A percentile compares a stretch with the other conserved stretches of the same genome.
Evolutionary conservation across 2,329 filamentous ascomycete species (phyloP).

Genomic region (Clarireedia homoeocarpa): DNA sequence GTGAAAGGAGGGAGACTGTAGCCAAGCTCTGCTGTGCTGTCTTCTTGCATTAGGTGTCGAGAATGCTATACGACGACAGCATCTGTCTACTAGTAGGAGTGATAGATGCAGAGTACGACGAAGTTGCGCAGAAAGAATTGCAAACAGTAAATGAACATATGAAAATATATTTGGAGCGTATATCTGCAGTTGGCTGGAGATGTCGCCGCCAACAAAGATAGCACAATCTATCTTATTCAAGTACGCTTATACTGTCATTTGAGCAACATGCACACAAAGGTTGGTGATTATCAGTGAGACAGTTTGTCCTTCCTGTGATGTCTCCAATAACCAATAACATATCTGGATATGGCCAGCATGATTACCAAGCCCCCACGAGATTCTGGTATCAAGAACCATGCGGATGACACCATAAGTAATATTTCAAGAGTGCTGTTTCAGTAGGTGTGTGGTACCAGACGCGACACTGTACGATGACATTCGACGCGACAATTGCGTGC

Average conservation of each 20-base stretch:
- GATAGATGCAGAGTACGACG: not conserved
- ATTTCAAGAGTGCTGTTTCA: not conserved
- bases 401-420: not conserved
- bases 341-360: not conserved
- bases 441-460: not conserved
- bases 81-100: not conserved
- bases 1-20: not conserved
- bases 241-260: too few species aligned
- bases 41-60: not conserved
- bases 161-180: not conserved
- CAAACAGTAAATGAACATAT: not conserved
- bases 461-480: not conserved
- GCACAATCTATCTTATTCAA: not conserved
- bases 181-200: not conserved
- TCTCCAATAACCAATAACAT: not conserved
- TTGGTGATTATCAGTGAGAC: too few species aligned
- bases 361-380: not conserved
- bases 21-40: not conserved
- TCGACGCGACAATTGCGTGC: conserved; percentile 8
- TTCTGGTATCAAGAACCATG: not conserved
- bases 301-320: not conserved
- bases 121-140: not conserved
- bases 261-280: too few species aligned
- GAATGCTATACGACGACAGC: not conserved
- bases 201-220: too few species aligned